phyloP scores from a whole-genome alignment of 345 rosid species.

The Aquilaria yunnanensis region DNA sequence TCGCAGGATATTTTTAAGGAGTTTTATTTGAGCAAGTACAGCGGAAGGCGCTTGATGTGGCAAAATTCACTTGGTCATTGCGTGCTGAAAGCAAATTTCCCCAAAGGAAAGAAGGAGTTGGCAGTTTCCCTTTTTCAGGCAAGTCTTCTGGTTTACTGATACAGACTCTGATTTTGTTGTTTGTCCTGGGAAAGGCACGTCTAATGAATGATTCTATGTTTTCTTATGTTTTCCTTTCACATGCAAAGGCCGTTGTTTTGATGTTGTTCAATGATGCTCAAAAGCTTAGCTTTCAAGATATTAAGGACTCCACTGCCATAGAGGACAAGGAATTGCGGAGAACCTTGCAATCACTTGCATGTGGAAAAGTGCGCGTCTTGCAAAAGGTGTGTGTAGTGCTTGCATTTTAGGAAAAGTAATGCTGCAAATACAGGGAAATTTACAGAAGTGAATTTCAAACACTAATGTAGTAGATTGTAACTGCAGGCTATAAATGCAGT shows the following conservation, averaged over 20 bases:
- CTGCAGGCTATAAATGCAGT: not conserved
- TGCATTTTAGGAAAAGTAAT: slow-evolving; percentile 1
- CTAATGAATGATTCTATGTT: too few species aligned
- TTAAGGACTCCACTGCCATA: slow-evolving; percentile 84
- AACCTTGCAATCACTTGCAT: slow-evolving; percentile 95
- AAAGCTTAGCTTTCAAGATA: slow-evolving; percentile 86
- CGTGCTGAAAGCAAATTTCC: slow-evolving; percentile 87
- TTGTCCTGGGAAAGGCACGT: too few species aligned
- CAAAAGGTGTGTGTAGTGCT: slow-evolving; percentile 48
- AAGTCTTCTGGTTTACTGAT: slow-evolving; percentile 15
- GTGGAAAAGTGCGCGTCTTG: slow-evolving; percentile 95
- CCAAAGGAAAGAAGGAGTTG: slow-evolving; percentile 91
- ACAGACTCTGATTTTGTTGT: slow-evolving; percentile 1
- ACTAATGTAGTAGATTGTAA: not conserved
- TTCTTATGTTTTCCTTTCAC: not conserved
- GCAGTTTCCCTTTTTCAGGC: slow-evolving; percentile 98
- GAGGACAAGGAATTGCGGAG: slow-evolving; percentile 95
- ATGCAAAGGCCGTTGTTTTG: slow-evolving; percentile 79
- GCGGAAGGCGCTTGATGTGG: slow-evolving; percentile 99
- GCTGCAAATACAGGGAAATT: not conserved
- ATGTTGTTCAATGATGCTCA: slow-evolving; percentile 96
- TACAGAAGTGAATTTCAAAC: not conserved
- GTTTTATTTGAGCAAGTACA: slow-evolving; percentile 93
- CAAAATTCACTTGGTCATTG: slow-evolving; percentile 96
- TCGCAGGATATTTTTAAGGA: slow-evolving; percentile 93